Percentiles rank a stretch among this genome's conserved stretches.
Evolutionary conservation across 768 basidiomycete genomes (phyloP).

Genomic region (Agrocybe pediades): DNA sequence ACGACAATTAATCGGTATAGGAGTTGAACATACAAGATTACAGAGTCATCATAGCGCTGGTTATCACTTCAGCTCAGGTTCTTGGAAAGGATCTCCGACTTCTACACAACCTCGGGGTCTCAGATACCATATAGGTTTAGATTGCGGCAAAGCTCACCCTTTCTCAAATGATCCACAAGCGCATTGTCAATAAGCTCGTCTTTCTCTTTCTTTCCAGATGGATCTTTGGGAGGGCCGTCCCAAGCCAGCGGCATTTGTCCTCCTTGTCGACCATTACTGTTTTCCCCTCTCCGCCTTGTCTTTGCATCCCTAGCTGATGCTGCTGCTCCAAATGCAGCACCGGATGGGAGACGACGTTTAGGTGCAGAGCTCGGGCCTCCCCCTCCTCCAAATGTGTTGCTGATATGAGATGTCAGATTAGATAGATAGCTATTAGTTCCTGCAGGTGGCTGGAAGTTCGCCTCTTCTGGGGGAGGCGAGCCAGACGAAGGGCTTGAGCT

Average conservation of each 20-base stretch:
- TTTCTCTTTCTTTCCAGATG: constrained; percentile 50
- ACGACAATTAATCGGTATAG: not conserved
- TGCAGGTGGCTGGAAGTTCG: constrained; percentile 19
- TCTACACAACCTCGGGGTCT: constrained; percentile 30
- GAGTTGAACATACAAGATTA: not conserved
- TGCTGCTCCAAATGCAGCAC: constrained; percentile 41
- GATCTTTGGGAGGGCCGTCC: constrained; percentile 29
- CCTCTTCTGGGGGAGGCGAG: constrained; percentile 45
- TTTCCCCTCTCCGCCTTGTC: constrained; percentile 43
- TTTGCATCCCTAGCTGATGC: constrained; percentile 52
- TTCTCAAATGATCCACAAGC: constrained; percentile 54
- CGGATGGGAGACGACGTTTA: constrained; percentile 53
- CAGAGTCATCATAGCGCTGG: not conserved
- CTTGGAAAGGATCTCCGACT: constrained; percentile 58
- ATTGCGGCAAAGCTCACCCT: constrained; percentile 37
- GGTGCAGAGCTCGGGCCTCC: constrained; percentile 32
- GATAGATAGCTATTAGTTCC: constrained; percentile 21
- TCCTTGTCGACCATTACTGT: no score
- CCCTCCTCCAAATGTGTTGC: constrained; percentile 31
- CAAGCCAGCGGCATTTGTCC: constrained; percentile 7
- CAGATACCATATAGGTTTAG: constrained; percentile 1
- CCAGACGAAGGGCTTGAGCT: constrained; percentile 44
- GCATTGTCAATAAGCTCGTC: constrained; percentile 54
- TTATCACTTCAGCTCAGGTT: constrained; percentile 22
- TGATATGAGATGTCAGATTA: constrained; percentile 36